phyloP scores from a whole-genome alignment of 73 alveolate species.

The Tetrahymena borealis region DNA sequence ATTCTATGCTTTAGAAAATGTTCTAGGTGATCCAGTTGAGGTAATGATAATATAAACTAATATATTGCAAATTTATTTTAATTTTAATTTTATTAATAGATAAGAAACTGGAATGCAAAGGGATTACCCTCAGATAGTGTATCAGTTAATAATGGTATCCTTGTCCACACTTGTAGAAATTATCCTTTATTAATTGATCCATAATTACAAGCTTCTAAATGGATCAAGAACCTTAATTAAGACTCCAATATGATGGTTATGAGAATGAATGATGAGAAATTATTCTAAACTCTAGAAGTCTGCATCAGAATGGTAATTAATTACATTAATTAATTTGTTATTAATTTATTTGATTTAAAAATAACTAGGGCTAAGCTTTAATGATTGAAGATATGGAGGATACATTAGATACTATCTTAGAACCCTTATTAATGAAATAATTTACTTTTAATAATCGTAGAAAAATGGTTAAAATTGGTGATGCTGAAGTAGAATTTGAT shows the following conservation, averaged over 20 bases:
- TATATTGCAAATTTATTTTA: neutral
- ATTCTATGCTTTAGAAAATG: conserved; percentile 63
- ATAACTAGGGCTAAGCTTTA: conserved; percentile 49
- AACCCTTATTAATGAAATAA: conserved; percentile 64
- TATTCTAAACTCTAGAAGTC: conserved; percentile 56
- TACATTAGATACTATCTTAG: conserved; percentile 77
- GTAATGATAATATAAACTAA: neutral
- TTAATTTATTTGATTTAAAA: conserved; percentile 44
- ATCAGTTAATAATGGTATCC: conserved; percentile 88
- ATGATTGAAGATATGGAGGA: conserved; percentile 86
- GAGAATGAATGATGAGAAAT: conserved; percentile 59
- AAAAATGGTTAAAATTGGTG: conserved; percentile 78
- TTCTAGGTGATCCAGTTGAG: conserved; percentile 88
- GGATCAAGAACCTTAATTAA: conserved; percentile 77
- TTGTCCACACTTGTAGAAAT: conserved; percentile 66
- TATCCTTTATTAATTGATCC: conserved; percentile 94
- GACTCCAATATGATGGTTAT: conserved; percentile 54
- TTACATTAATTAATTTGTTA: conserved; percentile 48
- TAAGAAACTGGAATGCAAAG: conserved; percentile 89
- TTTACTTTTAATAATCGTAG: conserved; percentile 56
- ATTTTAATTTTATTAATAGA: neutral
- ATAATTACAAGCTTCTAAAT: conserved; percentile 82
- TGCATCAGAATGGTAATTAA: conserved; percentile 59
- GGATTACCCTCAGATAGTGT: conserved; percentile 96
- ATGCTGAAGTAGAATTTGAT: conserved; percentile 82